A percentile compares a stretch with the other conserved stretches of the same genome.
These are phyloP conservation scores for Teratosphaeria pseudoeucalypti DNA, from an alignment of 2,329 filamentous ascomycete species.

Conservation along the genomic window DNA sequence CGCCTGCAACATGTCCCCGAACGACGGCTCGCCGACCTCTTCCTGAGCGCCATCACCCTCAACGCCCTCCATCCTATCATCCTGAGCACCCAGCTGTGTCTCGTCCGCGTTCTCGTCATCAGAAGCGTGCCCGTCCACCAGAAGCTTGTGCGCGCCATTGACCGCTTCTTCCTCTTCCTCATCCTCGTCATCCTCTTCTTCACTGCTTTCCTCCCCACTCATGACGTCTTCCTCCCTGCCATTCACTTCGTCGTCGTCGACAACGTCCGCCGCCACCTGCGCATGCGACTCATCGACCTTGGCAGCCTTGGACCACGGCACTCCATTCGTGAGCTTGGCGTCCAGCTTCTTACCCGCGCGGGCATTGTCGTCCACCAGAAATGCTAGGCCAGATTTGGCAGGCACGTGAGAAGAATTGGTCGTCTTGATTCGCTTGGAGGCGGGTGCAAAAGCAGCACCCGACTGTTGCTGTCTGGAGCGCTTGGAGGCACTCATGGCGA, in stretches of 20 bases:
- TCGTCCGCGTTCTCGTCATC: slow-evolving; percentile 12
- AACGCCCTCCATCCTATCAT: slow-evolving; percentile 11
- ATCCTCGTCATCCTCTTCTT: slow-evolving; percentile 13
- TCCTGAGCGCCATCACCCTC: slow-evolving; percentile 26
- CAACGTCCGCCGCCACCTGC: slow-evolving; percentile 34
- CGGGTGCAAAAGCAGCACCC: slow-evolving; percentile 19
- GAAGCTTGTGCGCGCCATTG: slow-evolving; percentile 13
- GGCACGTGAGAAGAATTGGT: slow-evolving; percentile 23
- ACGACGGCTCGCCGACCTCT: slow-evolving; percentile 48
- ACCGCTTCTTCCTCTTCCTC: slow-evolving; percentile 4
- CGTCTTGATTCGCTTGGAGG: slow-evolving; percentile 24
- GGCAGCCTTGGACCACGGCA: slow-evolving; percentile 39
- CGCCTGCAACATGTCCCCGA: slow-evolving; percentile 72
- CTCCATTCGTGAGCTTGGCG: slow-evolving; percentile 43
- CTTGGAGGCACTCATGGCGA: slow-evolving; percentile 27
- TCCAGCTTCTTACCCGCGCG: slow-evolving; percentile 27
- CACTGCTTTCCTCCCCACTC: slow-evolving; percentile 31
- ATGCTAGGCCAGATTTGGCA: slow-evolving; percentile 19
- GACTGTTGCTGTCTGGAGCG: slow-evolving; percentile 20
- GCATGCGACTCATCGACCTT: slow-evolving; percentile 49
- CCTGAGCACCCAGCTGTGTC: slow-evolving; percentile 15
- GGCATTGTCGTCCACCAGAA: slow-evolving; percentile 26
- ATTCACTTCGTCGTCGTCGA: slow-evolving; percentile 34
- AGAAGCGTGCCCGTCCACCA: background rate
- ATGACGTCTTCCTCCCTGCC: slow-evolving; percentile 29